Conservation (phyloP, 2,329 filamentous ascomycete species). For the Ceratocystis huliohia region DNA sequence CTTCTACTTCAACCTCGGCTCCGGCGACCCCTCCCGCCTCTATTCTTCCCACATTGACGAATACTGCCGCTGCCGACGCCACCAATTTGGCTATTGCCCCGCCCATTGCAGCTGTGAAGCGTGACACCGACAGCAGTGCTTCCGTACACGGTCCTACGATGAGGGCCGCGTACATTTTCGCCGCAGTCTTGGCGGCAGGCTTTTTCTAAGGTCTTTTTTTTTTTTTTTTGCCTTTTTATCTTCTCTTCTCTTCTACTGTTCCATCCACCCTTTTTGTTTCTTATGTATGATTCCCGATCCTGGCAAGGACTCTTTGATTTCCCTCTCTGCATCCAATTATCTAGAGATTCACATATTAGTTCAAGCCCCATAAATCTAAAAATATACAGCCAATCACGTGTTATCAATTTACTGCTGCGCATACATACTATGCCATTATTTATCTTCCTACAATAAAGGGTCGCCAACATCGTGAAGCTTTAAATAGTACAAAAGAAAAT, state of each 20-base stretch:
- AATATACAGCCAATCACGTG: neutral
- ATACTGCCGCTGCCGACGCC: neutral
- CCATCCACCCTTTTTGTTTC: neutral
- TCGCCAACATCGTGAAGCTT: neutral
- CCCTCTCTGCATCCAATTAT: neutral
- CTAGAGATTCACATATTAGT: neutral
- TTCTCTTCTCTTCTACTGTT: neutral
- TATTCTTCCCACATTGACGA: neutral
- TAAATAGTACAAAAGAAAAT: conserved; percentile 7
- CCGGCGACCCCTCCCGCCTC: neutral
- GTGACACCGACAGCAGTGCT: neutral
- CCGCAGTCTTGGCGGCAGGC: neutral
- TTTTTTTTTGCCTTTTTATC: neutral
- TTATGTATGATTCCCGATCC: conserved; percentile 1
- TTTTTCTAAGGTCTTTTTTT: neutral
- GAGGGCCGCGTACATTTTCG: neutral
- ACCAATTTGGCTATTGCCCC: neutral
- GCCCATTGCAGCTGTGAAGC: neutral
- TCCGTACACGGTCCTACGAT: neutral
- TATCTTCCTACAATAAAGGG: neutral
- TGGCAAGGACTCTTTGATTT: neutral
- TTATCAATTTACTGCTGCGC: neutral
- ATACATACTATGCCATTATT: neutral
- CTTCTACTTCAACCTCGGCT: neutral
- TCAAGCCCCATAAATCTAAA: neutral